Percentiles rank a stretch among this genome's conserved stretches.
Conservation (phyloP, 2,329 filamentous ascomycete species). For the Aspergillus caelatus region DNA sequence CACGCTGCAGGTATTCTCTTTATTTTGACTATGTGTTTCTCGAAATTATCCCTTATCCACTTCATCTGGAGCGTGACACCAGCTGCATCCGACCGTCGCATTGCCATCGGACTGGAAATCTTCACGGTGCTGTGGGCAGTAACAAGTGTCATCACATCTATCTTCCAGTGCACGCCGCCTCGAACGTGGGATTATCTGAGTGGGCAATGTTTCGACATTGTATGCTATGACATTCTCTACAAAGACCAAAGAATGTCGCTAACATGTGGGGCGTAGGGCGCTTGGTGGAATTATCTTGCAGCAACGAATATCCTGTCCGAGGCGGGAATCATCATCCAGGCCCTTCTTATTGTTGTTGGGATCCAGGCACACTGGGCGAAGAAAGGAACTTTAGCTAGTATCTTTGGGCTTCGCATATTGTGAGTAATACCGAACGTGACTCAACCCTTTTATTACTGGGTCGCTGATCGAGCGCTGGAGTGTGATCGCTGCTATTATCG, state of each 20-base stretch:
- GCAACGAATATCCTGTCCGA: slow-evolving; percentile 31
- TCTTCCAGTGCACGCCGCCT: slow-evolving; percentile 24
- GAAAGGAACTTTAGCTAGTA: background rate
- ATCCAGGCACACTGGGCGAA: background rate
- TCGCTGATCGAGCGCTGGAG: background rate
- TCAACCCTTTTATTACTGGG: background rate
- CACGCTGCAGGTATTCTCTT: slow-evolving; percentile 29
- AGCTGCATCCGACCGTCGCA: slow-evolving; percentile 17
- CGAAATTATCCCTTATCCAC: slow-evolving; percentile 28
- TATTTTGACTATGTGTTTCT: slow-evolving; percentile 25
- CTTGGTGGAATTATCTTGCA: slow-evolving; percentile 30
- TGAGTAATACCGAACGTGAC: background rate
- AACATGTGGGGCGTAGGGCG: slow-evolving; percentile 12
- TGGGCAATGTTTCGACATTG: slow-evolving; percentile 25
- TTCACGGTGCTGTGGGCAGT: slow-evolving; percentile 21
- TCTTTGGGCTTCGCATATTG: slow-evolving; percentile 2
- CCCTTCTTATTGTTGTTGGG: background rate
- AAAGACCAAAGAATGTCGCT: background rate
- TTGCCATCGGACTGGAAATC: slow-evolving; percentile 20
- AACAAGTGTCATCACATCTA: slow-evolving; percentile 14
- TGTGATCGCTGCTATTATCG: background rate
- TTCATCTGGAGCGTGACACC: slow-evolving; percentile 30
- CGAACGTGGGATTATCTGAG: slow-evolving; percentile 23
- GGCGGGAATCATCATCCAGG: slow-evolving; percentile 20
- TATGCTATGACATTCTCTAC: slow-evolving; percentile 7